Evolutionary conservation across 2,329 filamentous ascomycete species (phyloP).

Genomic region (Emydomyces testavorans): DNA sequence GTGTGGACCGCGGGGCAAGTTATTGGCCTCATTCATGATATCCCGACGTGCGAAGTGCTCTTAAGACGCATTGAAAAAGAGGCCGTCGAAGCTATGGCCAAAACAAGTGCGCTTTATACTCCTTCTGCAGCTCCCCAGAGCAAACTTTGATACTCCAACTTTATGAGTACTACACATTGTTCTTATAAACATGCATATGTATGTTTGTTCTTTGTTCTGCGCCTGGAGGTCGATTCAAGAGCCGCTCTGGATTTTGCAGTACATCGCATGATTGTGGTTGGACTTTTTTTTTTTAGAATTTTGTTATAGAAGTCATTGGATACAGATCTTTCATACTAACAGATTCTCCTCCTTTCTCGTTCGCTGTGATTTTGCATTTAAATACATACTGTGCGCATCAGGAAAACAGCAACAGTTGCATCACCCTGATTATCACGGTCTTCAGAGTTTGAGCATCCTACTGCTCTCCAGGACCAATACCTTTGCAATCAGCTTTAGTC

Average conservation of each 20-base stretch:
- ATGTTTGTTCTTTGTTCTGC: not conserved
- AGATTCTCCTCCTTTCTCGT: no score
- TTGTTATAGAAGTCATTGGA: not conserved
- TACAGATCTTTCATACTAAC: not conserved
- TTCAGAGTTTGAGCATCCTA: no score
- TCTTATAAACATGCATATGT: not conserved
- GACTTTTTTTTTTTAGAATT: not conserved
- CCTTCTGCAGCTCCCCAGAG: conserved; percentile 10
- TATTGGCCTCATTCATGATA: conserved; percentile 76
- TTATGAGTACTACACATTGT: not conserved
- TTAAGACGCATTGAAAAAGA: conserved; percentile 65
- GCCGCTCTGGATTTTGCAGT: not conserved
- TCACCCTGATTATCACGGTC: no score
- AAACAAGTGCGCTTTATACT: conserved; percentile 45
- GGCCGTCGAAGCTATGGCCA: conserved; percentile 54
- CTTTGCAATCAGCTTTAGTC: no score
- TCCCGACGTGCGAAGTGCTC: conserved; percentile 61
- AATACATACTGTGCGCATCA: no score
- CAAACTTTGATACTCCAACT: conserved; percentile 11
- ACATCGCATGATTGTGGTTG: not conserved
- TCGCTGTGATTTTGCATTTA: no score
- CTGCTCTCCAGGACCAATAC: no score
- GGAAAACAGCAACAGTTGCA: no score
- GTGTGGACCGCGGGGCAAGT: conserved; percentile 97
- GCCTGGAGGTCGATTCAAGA: not conserved